Percentiles rank a stretch among this genome's conserved stretches.
Evolutionary conservation across 2,329 filamentous ascomycete genomes (phyloP).

Genomic region (Stenocarpella maydis): DNA sequence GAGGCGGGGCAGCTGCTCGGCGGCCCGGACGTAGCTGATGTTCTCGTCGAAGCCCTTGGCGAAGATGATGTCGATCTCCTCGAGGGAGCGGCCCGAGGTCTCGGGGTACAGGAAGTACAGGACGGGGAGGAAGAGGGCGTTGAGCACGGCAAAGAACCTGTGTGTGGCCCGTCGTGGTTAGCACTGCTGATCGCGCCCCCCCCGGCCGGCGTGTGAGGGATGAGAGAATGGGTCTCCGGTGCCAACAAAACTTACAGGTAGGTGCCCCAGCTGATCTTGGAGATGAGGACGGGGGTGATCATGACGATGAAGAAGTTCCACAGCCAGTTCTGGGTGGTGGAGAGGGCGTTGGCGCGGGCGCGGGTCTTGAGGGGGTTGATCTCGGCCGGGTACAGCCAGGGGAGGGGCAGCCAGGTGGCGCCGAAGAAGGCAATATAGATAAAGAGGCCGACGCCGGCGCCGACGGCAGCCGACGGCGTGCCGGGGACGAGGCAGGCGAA

Average conservation of each 20-base stretch:
- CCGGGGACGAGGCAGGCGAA: slow-evolving; percentile 74
- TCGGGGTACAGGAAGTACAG: slow-evolving; percentile 59
- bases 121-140: slow-evolving; percentile 60
- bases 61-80: slow-evolving; percentile 65
- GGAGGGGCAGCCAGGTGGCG: slow-evolving; percentile 69
- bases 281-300: slow-evolving; percentile 70
- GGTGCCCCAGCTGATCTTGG: slow-evolving; percentile 58
- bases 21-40: slow-evolving; percentile 31
- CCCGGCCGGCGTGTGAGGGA: no score
- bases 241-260: slow-evolving; percentile 28
- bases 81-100: slow-evolving; percentile 59
- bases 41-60: slow-evolving; percentile 34
- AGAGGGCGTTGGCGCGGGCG: slow-evolving; percentile 59
- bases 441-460: slow-evolving; percentile 73
- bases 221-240: no score
- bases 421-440: slow-evolving; percentile 75
- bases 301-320: slow-evolving; percentile 62
- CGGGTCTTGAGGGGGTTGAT: slow-evolving; percentile 60
- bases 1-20: slow-evolving; percentile 31
- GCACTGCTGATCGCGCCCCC: no score
- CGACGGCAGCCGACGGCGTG: slow-evolving; percentile 67
- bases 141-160: slow-evolving; percentile 59
- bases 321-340: slow-evolving; percentile 69
- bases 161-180: no score
- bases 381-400: slow-evolving; percentile 66